Conservation (phyloP, 148 eudicot species). For the Rhododendron griersonianum region DNA sequence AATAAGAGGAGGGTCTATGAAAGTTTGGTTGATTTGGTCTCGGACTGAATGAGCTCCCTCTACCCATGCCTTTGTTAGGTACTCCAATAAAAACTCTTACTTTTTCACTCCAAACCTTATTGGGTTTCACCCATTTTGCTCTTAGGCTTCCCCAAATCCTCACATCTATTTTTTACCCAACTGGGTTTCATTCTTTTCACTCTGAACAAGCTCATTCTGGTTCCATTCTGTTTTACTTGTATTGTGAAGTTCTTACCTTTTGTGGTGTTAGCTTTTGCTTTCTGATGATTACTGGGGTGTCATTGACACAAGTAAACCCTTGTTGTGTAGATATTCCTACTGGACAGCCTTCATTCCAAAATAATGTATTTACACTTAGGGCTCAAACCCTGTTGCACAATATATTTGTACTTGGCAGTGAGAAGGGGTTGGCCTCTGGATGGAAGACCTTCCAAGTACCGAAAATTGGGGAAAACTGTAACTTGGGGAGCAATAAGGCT, state of each 20-base stretch:
- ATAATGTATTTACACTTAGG: slow-evolving; percentile 25
- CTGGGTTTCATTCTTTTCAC: background rate
- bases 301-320: background rate
- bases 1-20: slow-evolving; percentile 1
- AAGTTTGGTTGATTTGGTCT: slow-evolving; percentile 13
- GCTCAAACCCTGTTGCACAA: slow-evolving; percentile 30
- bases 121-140: slow-evolving; percentile 8
- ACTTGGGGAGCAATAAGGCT: slow-evolving; percentile 20
- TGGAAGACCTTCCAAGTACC: slow-evolving; percentile 35
- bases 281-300: slow-evolving; percentile 7
- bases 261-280: background rate
- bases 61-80: slow-evolving; percentile 93
- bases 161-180: background rate
- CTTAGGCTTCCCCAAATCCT: background rate
- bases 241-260: background rate
- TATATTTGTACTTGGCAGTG: slow-evolving; percentile 31
- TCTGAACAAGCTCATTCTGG: background rate
- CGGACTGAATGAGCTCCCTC: slow-evolving; percentile 67
- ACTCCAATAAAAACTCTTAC: background rate
- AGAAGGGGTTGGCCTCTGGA: slow-evolving; percentile 37
- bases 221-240: background rate
- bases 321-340: slow-evolving; percentile 71
- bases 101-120: background rate
- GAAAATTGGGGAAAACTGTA: slow-evolving; percentile 18
- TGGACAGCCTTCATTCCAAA: slow-evolving; percentile 48